Evolutionary conservation across 139 green algal species (phyloP), one percentile per base, ranked within the genome.

Genomic region (Zygnema cylindricum): DNA sequence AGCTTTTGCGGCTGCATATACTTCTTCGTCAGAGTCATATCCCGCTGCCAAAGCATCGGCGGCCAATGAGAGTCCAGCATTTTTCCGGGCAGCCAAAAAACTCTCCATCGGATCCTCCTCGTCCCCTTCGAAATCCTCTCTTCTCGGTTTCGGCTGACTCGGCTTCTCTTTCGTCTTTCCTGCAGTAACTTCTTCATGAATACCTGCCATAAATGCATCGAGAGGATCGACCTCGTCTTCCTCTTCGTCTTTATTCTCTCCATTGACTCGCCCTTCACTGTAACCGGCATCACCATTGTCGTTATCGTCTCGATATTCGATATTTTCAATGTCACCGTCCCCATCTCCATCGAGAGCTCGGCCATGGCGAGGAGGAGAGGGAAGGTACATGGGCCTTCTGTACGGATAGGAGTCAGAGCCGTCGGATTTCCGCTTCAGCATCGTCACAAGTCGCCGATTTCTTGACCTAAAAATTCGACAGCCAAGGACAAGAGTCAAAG

Each of bases 201-300:
- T 95, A 11, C 49, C 88, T 22, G 91, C 91, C 97, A 99, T 99
- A 93, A 98, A 99, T 11, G 95, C 95, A 79, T 99, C 97, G 88
- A 99, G 84, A 0, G 96, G 96, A 89, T 99, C 97, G 1, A 95
- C 92, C 43, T 97, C 96, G 1, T 95, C 95, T 32, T 55, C 33
- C 54, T 78, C 78, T 33, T 35, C 32, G 55, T 32, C 32, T 38
- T 49, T 33, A 32, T 21, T 90, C 43, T 55, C 33, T 25, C 55
- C 30, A 78, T 36, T 35, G 11, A 22, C 83, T 55, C 36, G 2
- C 1, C 82, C 7, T 7, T 63, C 63, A 7, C 43, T 35, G 25
- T 55, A 25, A 35, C 22, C 40, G 16, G 32, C 33, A 36, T 54
- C 23, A 16, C 0, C 36, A 32, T 23, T 63, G 32, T 86, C 78